Percentiles rank a stretch among this genome's conserved stretches.
Evolutionary conservation across 257 asterid species (phyloP).

Genomic region (Fraxinus americana): DNA sequence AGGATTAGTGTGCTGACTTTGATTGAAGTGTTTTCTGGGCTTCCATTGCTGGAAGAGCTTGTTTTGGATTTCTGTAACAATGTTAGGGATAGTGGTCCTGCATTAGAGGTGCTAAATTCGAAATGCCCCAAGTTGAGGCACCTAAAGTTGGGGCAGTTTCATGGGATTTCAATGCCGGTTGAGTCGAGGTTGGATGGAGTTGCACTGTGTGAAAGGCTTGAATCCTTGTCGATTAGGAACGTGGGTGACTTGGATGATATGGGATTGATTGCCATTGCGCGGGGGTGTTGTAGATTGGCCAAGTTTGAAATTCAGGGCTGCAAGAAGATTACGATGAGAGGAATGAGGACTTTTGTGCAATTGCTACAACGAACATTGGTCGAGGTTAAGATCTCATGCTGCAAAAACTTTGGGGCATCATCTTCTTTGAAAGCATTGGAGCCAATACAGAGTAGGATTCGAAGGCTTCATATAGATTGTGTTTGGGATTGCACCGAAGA

Average conservation of each 20-base stretch:
- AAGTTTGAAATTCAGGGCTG: conserved; percentile 86
- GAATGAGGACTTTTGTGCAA: conserved; percentile 76
- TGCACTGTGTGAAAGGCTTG: conserved; percentile 75
- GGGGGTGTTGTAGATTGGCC: conserved; percentile 75
- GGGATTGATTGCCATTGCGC: conserved; percentile 88
- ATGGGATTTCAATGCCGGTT: conserved; percentile 71
- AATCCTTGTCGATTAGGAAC: conserved; percentile 63
- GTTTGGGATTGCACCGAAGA: conserved; percentile 59
- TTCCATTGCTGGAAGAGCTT: conserved; percentile 70
- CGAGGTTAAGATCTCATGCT: conserved; percentile 79
- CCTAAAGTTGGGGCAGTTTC: conserved; percentile 77
- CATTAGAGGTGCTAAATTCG: conserved; percentile 65
- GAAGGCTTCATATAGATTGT: conserved; percentile 83
- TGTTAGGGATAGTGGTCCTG: conserved; percentile 78
- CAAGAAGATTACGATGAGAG: conserved; percentile 63
- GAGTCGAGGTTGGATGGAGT: conserved; percentile 80
- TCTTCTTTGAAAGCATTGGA: conserved; percentile 72
- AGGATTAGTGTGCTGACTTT: conserved; percentile 53
- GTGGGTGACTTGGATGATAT: conserved; percentile 78
- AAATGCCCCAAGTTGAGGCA: conserved; percentile 70
- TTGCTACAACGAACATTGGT: conserved; percentile 61
- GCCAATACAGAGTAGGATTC: conserved; percentile 72
- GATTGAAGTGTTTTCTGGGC: conserved; percentile 83
- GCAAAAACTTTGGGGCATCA: conserved; percentile 68
- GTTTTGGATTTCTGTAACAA: conserved; percentile 68